These are phyloP conservation scores for Cryomyces minteri DNA, from an alignment of 495 filamentous ascomycete species.

Conservation along the genomic window DNA sequence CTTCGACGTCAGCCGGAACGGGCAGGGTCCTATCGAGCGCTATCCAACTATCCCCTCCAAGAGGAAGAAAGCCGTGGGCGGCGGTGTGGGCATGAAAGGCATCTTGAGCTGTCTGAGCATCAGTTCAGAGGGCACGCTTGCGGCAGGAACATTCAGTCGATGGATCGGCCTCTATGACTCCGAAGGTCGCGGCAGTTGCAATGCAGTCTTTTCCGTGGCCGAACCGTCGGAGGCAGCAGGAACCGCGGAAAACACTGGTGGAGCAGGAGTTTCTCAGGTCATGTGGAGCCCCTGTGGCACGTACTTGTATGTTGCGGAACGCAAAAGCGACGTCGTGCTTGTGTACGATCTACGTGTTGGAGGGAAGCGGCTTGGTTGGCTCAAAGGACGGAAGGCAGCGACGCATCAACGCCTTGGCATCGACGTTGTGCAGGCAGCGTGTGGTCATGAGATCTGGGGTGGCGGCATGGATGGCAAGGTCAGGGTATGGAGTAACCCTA, in stretches of 20 bases:
- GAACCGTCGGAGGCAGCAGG: constrained; percentile 22
- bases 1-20: constrained; percentile 56
- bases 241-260: constrained; percentile 28
- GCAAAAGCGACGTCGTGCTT: constrained; percentile 50
- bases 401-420: constrained; percentile 68
- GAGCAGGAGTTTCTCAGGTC: constrained; percentile 55
- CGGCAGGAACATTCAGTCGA: constrained; percentile 67
- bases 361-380: constrained; percentile 45
- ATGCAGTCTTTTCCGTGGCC: constrained; percentile 43
- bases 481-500: constrained; percentile 47
- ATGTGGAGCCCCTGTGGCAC: constrained; percentile 59
- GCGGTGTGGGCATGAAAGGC: constrained; percentile 67
- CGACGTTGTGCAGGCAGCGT: constrained; percentile 35
- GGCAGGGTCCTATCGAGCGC: constrained; percentile 38
- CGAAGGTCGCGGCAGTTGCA: constrained; percentile 40
- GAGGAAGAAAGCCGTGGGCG: constrained; percentile 46
- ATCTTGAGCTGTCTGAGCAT: constrained; percentile 49
- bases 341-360: constrained; percentile 73
- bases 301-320: constrained; percentile 77
- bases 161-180: constrained; percentile 61
- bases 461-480: constrained; percentile 66
- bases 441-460: constrained; percentile 63
- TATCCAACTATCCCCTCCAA: constrained; percentile 60
- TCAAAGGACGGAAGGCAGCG: constrained; percentile 47
- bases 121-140: constrained; percentile 40